These are phyloP conservation scores for Tetrapisispora iriomotensis DNA, from an alignment of 805 yeast genomes.

Conservation along the genomic window DNA sequence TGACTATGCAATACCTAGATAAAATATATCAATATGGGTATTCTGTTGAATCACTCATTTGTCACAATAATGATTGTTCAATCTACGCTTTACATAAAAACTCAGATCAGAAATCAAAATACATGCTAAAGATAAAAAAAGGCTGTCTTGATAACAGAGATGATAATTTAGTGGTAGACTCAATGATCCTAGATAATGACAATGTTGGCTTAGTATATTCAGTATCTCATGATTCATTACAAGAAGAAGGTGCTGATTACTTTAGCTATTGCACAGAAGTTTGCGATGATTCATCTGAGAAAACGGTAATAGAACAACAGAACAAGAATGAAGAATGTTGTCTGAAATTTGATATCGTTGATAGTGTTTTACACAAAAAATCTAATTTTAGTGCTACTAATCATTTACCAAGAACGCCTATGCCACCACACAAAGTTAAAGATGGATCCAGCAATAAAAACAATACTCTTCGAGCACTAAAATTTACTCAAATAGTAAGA, in stretches of 20 bases:
- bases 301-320: neutral
- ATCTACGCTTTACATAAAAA: constrained; percentile 8
- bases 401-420: constrained; percentile 7
- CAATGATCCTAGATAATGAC: constrained; percentile 1
- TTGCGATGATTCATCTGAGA: neutral
- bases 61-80: constrained; percentile 6
- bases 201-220: constrained; percentile 7
- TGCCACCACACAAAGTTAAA: no score
- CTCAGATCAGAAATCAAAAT: constrained; percentile 2
- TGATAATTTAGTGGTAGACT: constrained; percentile 1
- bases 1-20: neutral
- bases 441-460: no score
- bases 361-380: no score
- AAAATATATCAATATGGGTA: constrained; percentile 5
- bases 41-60: constrained; percentile 7
- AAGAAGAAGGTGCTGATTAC: constrained; percentile 14
- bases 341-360: neutral
- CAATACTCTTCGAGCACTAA: no score
- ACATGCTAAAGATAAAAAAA: constrained; percentile 6
- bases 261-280: constrained; percentile 8
- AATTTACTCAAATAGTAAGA: constrained; percentile 1
- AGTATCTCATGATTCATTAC: constrained; percentile 4
- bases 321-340: neutral
- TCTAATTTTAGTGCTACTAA: no score
- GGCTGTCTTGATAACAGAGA: neutral